Evolutionary conservation across 1,139 yeast species (phyloP), one percentile per base, ranked within the genome.

Genomic region (Pichia terricola): DNA sequence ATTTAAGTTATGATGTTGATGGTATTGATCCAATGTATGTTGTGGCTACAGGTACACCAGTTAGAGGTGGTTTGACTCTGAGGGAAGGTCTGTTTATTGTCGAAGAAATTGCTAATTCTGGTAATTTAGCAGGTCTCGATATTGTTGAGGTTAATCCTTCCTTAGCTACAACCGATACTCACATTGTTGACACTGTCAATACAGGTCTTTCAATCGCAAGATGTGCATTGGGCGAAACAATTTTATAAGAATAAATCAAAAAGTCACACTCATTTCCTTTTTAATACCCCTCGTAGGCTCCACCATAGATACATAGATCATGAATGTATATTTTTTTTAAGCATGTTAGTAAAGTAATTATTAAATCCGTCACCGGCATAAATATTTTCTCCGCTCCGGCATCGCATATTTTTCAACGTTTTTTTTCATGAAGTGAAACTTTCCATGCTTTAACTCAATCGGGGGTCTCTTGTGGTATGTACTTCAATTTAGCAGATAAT

Each of bases 11-110:
- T 62, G 98, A 91, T 61, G 96, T 91, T 41, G 98, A 91, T 64
- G 96, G 97, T 39, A 81, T 91, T 51, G 98, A 91, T 65, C 98
- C 98, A 41, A 73, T 79, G 51, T 87, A 72, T 60, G 96, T 94
- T 16, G 96, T 96, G 31, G 95, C 97, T 36, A 91, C 98, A 2
- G 98, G 98, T 45, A 91, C 98, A 2, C 89, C 97, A 45, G 98
- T 91, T 25, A 81, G 95, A 62, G 97, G 97, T 50, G 98, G 98
- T 3, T 72, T 91, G 52, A 81, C 96, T 6, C 74, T 91, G 65
- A 77, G 98, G 68, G 98, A 91, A 67, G 97, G 96, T 40, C 75
- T 94, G 60, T 91, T 83, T 62, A 67, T 91, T 45, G 94, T 91
- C 49, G 98, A 91, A 67, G 94, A 94, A 52, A 69, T 89, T 38